A percentile compares a stretch with the other conserved stretches of the same genome.
Conservation (phyloP, 768 basidiomycete species). For the Coprinellus micaceus region DNA sequence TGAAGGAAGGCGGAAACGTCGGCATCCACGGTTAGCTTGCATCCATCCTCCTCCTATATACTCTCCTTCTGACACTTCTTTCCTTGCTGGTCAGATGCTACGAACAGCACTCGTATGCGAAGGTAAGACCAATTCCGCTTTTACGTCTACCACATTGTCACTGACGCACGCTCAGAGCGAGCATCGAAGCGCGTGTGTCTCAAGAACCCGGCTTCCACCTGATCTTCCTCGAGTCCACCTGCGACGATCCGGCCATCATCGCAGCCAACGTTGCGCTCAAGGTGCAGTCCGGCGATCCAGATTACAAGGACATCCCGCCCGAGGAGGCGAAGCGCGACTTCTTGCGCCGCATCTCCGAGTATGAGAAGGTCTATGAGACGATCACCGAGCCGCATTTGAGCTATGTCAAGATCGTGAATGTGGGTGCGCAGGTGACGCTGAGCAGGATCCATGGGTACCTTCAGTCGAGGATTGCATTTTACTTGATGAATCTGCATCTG, state of each 20-base stretch:
- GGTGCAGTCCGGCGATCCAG: slow-evolving; percentile 94
- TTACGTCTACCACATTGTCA: neutral
- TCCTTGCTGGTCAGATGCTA: slow-evolving; percentile 69
- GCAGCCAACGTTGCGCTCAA: slow-evolving; percentile 96
- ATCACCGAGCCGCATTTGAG: slow-evolving; percentile 88
- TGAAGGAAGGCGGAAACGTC: slow-evolving; percentile 93
- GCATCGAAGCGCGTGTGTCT: slow-evolving; percentile 78
- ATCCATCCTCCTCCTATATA: neutral
- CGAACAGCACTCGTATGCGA: slow-evolving; percentile 80
- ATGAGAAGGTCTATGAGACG: slow-evolving; percentile 94
- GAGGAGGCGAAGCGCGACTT: slow-evolving; percentile 91
- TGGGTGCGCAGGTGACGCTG: slow-evolving; percentile 85
- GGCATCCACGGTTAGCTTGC: slow-evolving; percentile 81
- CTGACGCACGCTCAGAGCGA: slow-evolving; percentile 47
- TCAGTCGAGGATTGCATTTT: slow-evolving; percentile 96
- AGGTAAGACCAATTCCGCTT: slow-evolving; percentile 41
- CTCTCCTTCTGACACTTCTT: neutral
- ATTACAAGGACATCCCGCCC: slow-evolving; percentile 86
- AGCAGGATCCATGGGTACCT: slow-evolving; percentile 91
- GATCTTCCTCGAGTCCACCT: slow-evolving; percentile 93
- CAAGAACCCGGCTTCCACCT: slow-evolving; percentile 83
- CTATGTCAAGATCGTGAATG: slow-evolving; percentile 89
- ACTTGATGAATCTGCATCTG: slow-evolving; percentile 96
- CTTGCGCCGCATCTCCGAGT: slow-evolving; percentile 82
- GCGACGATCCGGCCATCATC: slow-evolving; percentile 91